These are phyloP conservation scores for Poa annua DNA, from an alignment of 176 grass and related monocot genomes.

Conservation along the genomic window DNA sequence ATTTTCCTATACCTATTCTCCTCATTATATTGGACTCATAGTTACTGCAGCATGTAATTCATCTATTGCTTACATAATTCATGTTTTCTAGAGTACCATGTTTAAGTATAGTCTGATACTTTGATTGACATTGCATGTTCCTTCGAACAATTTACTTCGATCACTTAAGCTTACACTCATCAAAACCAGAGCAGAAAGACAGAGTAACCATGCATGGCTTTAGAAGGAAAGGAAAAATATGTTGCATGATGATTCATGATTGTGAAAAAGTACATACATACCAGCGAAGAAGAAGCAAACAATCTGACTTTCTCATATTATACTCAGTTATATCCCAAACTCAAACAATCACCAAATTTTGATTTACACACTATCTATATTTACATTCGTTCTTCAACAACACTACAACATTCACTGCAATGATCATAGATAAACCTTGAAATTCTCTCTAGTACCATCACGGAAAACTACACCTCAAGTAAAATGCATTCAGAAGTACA, in stretches of 20 bases:
- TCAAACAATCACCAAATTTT: slow-evolving; percentile 31
- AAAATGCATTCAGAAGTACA: slow-evolving; percentile 49
- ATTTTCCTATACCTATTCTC: neutral
- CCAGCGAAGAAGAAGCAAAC: neutral
- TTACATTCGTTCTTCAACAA: slow-evolving; percentile 35
- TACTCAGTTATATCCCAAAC: slow-evolving; percentile 22
- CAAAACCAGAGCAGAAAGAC: neutral
- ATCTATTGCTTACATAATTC: neutral
- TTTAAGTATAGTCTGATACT: neutral
- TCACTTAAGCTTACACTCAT: neutral
- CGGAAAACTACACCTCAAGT: slow-evolving; percentile 27
- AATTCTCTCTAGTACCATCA: slow-evolving; percentile 25
- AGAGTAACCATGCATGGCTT: neutral
- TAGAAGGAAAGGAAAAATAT: neutral
- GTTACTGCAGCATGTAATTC: neutral
- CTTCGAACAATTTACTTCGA: neutral
- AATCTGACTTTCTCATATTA: slow-evolving; percentile 4
- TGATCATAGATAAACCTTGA: slow-evolving; percentile 29
- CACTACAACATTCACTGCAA: slow-evolving; percentile 8
- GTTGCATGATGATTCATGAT: slow-evolving; percentile 4
- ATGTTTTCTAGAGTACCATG: neutral
- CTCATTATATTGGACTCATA: neutral
- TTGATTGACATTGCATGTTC: neutral
- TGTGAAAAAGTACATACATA: slow-evolving; percentile 9
- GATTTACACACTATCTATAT: slow-evolving; percentile 46